Conservation (phyloP, 352 stramenopile species). For the Globisporangium carolinianum region DNA sequence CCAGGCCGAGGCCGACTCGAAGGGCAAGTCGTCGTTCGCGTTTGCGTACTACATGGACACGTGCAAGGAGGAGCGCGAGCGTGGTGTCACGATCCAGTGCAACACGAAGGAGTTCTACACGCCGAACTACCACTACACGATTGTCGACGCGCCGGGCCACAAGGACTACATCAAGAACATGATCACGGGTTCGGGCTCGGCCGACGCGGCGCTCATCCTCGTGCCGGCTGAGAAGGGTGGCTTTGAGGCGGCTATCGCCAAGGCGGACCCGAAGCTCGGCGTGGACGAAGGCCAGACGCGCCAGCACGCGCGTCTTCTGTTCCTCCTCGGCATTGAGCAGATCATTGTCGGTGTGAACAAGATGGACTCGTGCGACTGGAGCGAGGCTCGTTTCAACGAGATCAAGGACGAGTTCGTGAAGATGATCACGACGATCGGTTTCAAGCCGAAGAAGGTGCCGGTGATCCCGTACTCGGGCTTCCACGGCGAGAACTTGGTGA, state of each 20-base stretch:
- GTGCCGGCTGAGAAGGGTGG: slow-evolving; percentile 88
- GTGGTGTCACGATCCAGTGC: slow-evolving; percentile 98
- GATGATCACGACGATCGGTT: slow-evolving; percentile 74
- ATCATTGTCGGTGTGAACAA: slow-evolving; percentile 99
- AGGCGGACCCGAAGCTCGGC: slow-evolving; percentile 64
- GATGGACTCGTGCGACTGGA: slow-evolving; percentile 91
- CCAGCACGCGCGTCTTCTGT: slow-evolving; percentile 95
- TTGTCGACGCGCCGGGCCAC: slow-evolving; percentile 98
- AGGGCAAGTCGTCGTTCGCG: slow-evolving; percentile 97
- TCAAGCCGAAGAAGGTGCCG: slow-evolving; percentile 67
- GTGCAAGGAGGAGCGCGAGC: slow-evolving; percentile 97
- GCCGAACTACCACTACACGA: slow-evolving; percentile 94
- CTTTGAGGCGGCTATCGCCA: slow-evolving; percentile 94
- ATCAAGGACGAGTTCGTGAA: slow-evolving; percentile 80
- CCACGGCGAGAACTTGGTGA: slow-evolving; percentile 72
- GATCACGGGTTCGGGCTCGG: slow-evolving; percentile 97
- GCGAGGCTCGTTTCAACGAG: slow-evolving; percentile 66
- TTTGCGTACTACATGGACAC: slow-evolving; percentile 99
- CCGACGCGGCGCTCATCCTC: slow-evolving; percentile 95
- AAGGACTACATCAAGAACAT: slow-evolving; percentile 99
- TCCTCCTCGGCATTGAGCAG: slow-evolving; percentile 96
- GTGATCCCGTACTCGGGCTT: slow-evolving; percentile 77
- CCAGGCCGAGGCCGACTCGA: slow-evolving; percentile 95
- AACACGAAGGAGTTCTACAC: slow-evolving; percentile 96
- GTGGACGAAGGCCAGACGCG: slow-evolving; percentile 90